Conservation (phyloP, 441 rosid species). For the Jatropha podagrica region DNA sequence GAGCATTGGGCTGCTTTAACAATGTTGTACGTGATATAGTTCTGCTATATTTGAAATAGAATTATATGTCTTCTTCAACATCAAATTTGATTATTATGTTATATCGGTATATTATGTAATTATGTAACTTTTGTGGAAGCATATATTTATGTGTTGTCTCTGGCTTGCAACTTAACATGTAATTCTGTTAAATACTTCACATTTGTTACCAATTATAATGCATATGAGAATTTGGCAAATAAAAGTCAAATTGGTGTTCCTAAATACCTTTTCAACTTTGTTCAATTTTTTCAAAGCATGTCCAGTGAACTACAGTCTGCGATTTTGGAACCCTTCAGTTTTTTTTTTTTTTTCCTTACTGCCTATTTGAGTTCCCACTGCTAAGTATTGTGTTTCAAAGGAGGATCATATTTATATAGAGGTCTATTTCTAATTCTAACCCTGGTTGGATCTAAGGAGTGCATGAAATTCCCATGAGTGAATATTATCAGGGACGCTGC, state of each 20-base stretch:
- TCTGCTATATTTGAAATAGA: background rate
- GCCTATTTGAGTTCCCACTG: background rate
- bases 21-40: background rate
- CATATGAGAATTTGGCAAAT: background rate
- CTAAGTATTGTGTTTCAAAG: background rate
- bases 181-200: background rate
- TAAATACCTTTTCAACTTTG: background rate
- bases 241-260: background rate
- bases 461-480: background rate
- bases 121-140: background rate
- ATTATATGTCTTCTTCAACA: background rate
- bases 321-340: background rate
- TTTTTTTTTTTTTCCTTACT: background rate
- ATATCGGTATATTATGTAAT: background rate
- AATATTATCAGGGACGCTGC: background rate
- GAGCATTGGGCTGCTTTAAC: conserved; percentile 3
- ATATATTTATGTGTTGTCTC: background rate
- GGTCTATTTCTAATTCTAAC: background rate
- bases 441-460: background rate
- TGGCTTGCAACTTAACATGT: background rate
- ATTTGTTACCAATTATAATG: background rate
- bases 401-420: background rate
- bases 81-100: background rate
- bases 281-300: background rate
- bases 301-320: background rate